Evolutionary conservation across 768 basidiomycete species (phyloP), one percentile per base, ranked within the genome.

Genomic region (Gymnopilus junonius): DNA sequence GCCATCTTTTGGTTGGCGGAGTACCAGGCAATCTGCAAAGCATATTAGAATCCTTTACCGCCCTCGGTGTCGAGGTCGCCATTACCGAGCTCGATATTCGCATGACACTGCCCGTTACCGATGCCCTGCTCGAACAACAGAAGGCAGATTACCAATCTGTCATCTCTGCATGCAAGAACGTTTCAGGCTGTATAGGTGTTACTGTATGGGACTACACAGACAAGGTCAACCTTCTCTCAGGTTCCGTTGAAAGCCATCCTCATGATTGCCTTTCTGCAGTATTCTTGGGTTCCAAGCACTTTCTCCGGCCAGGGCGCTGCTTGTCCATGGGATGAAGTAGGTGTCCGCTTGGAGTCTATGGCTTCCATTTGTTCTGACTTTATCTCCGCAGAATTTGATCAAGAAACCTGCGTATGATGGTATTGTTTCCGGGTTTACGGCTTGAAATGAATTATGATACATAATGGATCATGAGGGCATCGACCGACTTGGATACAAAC

Each of bases 11-110:
- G 67, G 82, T 88, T 27, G 87, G 87, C 21, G 68, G 82, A 63
- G 78, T 89, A 15, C 85, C 86, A 1, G 73, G 80, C 2, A 74
- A 75, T 11, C 71, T 90, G 53, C 75, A 82, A 58, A 71, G 77
- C 2, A 84, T 85, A 62, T 74, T 88, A 59, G 70, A 81, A 63
- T 77, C 81, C 54, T 84, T 90, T 69, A 80, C 84, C 12, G 81
- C 81, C 11, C 82, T 89, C 27, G 87, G 89, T 4, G 76, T 90
- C 43, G 88, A 90, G 66, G 84, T 89, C 25, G 88, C 87, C 10
- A 83, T 89, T 66, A 90, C 89, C 2, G 89, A 89, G 70, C 81
- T 90, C 51, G 88, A 90, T 69, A 86, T 86, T 67, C 80, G 88
- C 53, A 86, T 88, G 79, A 79, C 78, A 8, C 75, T 85, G 11